phyloP scores from a whole-genome alignment of 2,329 filamentous ascomycete species.

The Cercospora sesami region DNA sequence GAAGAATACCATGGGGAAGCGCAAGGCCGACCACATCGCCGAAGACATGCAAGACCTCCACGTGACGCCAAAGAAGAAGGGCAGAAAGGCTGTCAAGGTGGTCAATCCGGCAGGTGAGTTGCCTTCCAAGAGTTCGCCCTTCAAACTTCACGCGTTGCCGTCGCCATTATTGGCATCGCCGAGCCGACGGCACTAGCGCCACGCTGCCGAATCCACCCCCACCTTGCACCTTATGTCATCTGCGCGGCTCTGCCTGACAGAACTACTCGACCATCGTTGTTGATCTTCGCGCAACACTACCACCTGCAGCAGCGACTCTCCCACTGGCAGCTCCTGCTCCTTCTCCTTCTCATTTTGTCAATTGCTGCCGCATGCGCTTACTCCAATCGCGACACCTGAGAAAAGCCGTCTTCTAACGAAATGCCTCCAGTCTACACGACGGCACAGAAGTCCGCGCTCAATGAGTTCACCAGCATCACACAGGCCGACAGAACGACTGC shows the following conservation, averaged over 20 bases:
- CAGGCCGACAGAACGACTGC: constrained; percentile 48
- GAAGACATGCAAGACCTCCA: background rate
- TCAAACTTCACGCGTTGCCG: background rate
- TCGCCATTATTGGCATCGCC: background rate
- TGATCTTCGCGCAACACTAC: background rate
- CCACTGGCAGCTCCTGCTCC: background rate
- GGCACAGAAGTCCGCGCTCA: constrained; percentile 49
- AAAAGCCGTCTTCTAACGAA: constrained; percentile 18
- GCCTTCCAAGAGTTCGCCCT: background rate
- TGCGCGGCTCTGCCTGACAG: background rate
- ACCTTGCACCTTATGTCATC: constrained; percentile 4
- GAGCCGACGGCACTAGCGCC: background rate
- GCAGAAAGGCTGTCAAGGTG: background rate
- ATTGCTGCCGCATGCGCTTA: background rate
- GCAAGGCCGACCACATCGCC: constrained; percentile 4
- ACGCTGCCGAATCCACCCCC: background rate
- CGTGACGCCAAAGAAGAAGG: constrained; percentile 6
- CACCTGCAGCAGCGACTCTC: background rate
- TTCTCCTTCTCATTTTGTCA: background rate
- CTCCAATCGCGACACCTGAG: background rate
- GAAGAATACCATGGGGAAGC: background rate
- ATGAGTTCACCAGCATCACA: constrained; percentile 49
- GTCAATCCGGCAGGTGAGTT: constrained; percentile 4
- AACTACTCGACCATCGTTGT: background rate
- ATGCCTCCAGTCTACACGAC: constrained; percentile 51